Conservation (phyloP, 345 rosid species). For the Camelina sativa region DNA sequence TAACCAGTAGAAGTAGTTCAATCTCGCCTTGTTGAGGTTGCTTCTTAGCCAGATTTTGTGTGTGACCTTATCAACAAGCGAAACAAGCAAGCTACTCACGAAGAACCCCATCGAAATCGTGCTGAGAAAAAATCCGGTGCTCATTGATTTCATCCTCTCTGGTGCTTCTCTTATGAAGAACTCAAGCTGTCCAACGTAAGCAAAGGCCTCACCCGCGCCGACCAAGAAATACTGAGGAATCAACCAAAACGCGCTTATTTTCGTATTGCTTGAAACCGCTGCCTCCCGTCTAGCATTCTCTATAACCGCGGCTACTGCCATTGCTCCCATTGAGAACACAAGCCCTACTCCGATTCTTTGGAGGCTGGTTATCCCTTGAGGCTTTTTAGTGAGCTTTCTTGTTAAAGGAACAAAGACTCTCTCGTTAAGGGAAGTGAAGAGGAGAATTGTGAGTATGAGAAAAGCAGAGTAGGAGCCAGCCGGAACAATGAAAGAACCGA, state of each 20-base stretch:
- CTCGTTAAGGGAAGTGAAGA: constrained; percentile 86
- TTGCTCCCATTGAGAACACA: constrained; percentile 62
- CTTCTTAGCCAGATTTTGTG: constrained; percentile 68
- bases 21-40: constrained; percentile 61
- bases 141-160: constrained; percentile 91
- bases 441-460: constrained; percentile 71
- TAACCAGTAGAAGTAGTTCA: constrained; percentile 78
- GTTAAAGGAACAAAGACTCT: constrained; percentile 69
- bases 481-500: constrained; percentile 65
- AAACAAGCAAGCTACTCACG: constrained; percentile 77
- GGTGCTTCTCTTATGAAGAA: constrained; percentile 93
- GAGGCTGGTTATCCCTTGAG: constrained; percentile 86
- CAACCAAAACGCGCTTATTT: constrained; percentile 79
- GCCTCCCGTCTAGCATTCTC: constrained; percentile 64
- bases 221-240: constrained; percentile 81
- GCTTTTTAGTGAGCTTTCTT: constrained; percentile 55
- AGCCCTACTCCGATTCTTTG: constrained; percentile 86
- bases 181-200: constrained; percentile 90
- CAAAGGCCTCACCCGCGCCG: constrained; percentile 95
- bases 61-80: constrained; percentile 65
- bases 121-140: constrained; percentile 87
- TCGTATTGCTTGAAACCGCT: constrained; percentile 34
- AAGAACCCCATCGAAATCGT: constrained; percentile 92
- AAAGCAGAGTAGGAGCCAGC: constrained; percentile 71
- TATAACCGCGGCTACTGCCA: constrained; percentile 65